Evolutionary conservation across 2,329 filamentous ascomycete species (phyloP).

Genomic region (Neonectria hederae): DNA sequence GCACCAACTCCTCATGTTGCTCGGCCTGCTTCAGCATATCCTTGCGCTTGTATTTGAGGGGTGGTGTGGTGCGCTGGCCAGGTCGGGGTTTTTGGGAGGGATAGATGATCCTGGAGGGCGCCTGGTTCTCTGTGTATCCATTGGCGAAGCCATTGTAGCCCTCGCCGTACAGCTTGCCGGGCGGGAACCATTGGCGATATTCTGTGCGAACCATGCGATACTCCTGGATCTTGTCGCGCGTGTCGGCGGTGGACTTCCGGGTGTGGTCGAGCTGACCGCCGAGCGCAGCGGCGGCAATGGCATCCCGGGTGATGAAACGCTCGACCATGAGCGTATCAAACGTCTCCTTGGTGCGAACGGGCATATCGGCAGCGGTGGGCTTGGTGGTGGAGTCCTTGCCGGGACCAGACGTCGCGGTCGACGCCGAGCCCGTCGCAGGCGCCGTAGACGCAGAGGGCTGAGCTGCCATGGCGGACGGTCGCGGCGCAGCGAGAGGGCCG

Average conservation of each 20-base stretch:
- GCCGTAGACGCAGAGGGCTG: conserved; percentile 51
- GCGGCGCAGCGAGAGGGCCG: conserved; percentile 50
- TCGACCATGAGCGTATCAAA: conserved; percentile 64
- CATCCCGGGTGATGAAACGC: conserved; percentile 63
- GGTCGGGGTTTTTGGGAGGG: conserved; percentile 79
- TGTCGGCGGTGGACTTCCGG: conserved; percentile 67
- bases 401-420: conserved; percentile 45
- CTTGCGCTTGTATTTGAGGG: conserved; percentile 78
- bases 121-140: conserved; percentile 77
- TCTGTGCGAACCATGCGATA: conserved; percentile 70
- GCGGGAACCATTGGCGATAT: conserved; percentile 64
- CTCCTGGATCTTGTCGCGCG: conserved; percentile 74
- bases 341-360: conserved; percentile 64
- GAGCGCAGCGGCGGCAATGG: conserved; percentile 63
- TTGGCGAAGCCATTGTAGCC: conserved; percentile 94
- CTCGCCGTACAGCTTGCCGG: conserved; percentile 69
- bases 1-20: conserved; percentile 89
- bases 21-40: conserved; percentile 88
- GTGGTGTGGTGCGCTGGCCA: conserved; percentile 78
- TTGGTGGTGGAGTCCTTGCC: conserved; percentile 42
- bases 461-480: conserved; percentile 54
- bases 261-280: conserved; percentile 61
- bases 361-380: conserved; percentile 42
- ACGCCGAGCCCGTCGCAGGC: conserved; percentile 46
- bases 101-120: conserved; percentile 78